Conservation (phyloP, 352 stramenopile genomes). For the Globisporangium recalcitrans region DNA sequence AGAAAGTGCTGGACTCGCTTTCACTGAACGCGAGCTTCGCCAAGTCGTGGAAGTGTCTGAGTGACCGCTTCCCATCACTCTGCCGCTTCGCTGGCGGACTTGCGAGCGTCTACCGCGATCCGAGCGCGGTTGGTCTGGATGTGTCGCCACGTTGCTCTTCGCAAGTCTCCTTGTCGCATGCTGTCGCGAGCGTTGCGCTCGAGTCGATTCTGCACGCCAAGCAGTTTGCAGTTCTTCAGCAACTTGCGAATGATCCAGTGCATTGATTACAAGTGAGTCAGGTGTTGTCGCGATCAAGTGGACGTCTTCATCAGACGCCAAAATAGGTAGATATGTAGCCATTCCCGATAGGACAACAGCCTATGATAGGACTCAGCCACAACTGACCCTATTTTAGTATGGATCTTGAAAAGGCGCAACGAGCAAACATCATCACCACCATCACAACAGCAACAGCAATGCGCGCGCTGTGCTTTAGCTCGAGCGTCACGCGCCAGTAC, state of each 20-base stretch:
- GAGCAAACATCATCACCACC: background rate
- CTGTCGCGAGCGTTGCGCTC: background rate
- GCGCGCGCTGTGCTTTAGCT: constrained; percentile 41
- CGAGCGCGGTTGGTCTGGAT: background rate
- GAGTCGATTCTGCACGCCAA: constrained; percentile 7
- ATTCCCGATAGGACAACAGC: background rate
- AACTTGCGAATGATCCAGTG: background rate
- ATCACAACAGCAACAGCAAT: constrained; percentile 22
- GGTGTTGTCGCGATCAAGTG: background rate
- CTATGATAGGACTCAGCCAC: background rate
- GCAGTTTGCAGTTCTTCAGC: constrained; percentile 1
- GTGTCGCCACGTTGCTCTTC: background rate
- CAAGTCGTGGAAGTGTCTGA: constrained; percentile 8
- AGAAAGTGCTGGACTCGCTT: background rate
- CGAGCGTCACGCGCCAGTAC: constrained; percentile 53
- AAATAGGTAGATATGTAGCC: too few relatives aligned
- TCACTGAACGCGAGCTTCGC: constrained; percentile 6
- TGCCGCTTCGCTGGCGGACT: constrained; percentile 7
- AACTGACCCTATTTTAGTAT: background rate
- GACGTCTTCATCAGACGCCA: background rate
- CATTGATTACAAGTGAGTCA: background rate
- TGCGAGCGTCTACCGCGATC: constrained; percentile 7
- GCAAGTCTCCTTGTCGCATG: background rate
- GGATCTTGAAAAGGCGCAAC: constrained; percentile 3
- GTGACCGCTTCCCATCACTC: constrained; percentile 6